Conservation (phyloP, 2,329 filamentous ascomycete genomes). For the Fusarium chlamydosporum region DNA sequence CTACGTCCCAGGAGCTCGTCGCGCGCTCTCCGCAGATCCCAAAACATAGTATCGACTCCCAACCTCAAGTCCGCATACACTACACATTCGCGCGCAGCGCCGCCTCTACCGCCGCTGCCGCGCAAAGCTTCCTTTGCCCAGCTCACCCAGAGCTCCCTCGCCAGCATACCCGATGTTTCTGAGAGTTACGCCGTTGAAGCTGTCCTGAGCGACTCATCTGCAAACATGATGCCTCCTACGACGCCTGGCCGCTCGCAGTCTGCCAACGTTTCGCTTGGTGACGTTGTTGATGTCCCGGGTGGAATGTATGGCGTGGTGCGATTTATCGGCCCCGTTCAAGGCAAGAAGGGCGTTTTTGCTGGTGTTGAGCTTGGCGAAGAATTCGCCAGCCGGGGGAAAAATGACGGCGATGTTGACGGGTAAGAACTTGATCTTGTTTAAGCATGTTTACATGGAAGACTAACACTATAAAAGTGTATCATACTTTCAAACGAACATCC, state of each 20-base stretch:
- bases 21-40: slow-evolving; percentile 61
- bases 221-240: slow-evolving; percentile 66
- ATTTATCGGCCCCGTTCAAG: slow-evolving; percentile 87
- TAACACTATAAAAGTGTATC: slow-evolving; percentile 62
- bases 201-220: slow-evolving; percentile 57
- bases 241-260: slow-evolving; percentile 67
- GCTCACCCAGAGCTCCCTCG: slow-evolving; percentile 74
- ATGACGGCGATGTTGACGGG: slow-evolving; percentile 96
- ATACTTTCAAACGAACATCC: slow-evolving; percentile 85
- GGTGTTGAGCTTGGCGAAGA: slow-evolving; percentile 90
- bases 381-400: slow-evolving; percentile 89
- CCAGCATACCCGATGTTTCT: slow-evolving; percentile 76
- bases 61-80: slow-evolving; percentile 69
- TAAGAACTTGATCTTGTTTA: slow-evolving; percentile 60
- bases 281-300: slow-evolving; percentile 90
- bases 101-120: slow-evolving; percentile 62
- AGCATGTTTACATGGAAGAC: not conserved
- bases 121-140: slow-evolving; percentile 81
- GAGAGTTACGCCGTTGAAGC: slow-evolving; percentile 73
- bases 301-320: slow-evolving; percentile 92
- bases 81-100: slow-evolving; percentile 63
- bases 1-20: slow-evolving; percentile 47
- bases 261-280: slow-evolving; percentile 78
- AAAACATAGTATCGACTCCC: slow-evolving; percentile 69
- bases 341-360: slow-evolving; percentile 92